Conservation (phyloP, 768 basidiomycete genomes). For the Exidia glandulosa region DNA sequence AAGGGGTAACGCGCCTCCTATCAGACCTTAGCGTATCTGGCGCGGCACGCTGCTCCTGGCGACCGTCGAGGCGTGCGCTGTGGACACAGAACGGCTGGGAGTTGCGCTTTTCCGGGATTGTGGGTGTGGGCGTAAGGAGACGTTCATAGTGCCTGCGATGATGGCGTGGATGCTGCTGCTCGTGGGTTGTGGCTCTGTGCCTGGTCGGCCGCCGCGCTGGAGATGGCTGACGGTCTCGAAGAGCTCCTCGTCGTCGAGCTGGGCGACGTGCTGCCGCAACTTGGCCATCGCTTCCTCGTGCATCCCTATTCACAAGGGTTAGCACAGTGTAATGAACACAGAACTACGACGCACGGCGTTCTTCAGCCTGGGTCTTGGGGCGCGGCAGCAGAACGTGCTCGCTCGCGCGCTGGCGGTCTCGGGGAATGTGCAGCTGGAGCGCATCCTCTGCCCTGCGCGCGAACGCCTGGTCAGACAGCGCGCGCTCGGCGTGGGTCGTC, state of each 20-base stretch:
- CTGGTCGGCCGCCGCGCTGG: neutral
- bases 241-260: conserved; percentile 7
- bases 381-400: neutral
- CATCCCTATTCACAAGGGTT: neutral
- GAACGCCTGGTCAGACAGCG: neutral
- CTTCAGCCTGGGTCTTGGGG: neutral
- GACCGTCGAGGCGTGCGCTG: too few relatives aligned
- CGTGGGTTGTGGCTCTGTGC: neutral
- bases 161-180: neutral
- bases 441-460: neutral
- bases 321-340: neutral
- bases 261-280: conserved; percentile 3
- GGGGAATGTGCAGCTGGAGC: neutral
- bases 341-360: neutral
- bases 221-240: conserved; percentile 4
- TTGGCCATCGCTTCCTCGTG: conserved; percentile 5
- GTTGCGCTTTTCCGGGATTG: neutral
- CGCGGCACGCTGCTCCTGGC: too few relatives aligned
- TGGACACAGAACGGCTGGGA: neutral
- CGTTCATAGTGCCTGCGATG: neutral
- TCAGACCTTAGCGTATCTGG: too few relatives aligned
- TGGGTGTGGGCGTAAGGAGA: neutral
- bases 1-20: too few relatives aligned
- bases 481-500: neutral
- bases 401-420: neutral